Base-by-base conservation (phyloP, 495 filamentous ascomycete genomes). In the Neurospora tetrasperma region DNA sequence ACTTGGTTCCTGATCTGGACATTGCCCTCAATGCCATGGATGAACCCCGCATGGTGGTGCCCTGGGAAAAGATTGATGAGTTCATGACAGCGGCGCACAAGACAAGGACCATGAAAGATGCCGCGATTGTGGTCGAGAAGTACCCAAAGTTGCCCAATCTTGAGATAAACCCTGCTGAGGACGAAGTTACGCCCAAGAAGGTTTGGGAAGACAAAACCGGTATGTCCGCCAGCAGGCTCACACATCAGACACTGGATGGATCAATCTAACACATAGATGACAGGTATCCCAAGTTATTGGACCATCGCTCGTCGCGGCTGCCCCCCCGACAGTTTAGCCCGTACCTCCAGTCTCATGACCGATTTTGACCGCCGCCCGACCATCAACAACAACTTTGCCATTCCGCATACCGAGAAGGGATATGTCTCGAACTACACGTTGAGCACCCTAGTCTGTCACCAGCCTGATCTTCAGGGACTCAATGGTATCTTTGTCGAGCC, bases 401-500 rank as follows among this genome's bases (percentile, higher is more conserved):
- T 78, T 8, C 75, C 76, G 16, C 83, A 88, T 74, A 86, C 86
- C 72, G 80, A 84, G 59, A 74, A 84, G 48, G 90, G 90, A 20
- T 88, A 88, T 66, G 83, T 93, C 14, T 85, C 86, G 66, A 93
- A 93, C 79, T 91, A 87, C 76, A 89, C 90, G 42, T 80, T 86
- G 18, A 89, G 88, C 18, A 86, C 88, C 20, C 89, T 91, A 74
- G 86, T 92, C 70, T 93, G 91, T 81, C 76, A 87, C 74, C 84
- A 91, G 80, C 74, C 89, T 74, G 84, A 92, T 79, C 76, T 88
- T 81, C 79, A 84, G 79, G 73, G 86, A 38, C 81, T 92, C 42
- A 92, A 93, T 76, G 93, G 93, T 44, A 89, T 90, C 69, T 88
- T 95, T 48, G 88, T 90, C 71, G 84, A 89, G 62, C 90, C 92